Evolutionary conservation across 1,139 yeast genomes (phyloP).

Genomic region (Groenewaldozyma auringiensis): DNA sequence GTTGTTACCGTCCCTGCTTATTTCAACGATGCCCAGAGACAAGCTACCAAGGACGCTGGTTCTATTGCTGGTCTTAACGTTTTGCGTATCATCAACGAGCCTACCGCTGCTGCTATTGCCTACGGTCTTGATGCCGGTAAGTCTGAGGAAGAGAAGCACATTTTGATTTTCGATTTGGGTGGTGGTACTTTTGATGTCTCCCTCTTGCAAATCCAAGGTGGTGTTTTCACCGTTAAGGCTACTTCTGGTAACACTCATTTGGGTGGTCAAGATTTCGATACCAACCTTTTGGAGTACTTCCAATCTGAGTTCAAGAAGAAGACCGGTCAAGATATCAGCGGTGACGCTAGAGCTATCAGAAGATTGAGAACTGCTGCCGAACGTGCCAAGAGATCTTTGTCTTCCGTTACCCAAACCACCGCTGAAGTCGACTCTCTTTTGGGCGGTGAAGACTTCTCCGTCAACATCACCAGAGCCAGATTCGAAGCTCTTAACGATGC

Average conservation of each 20-base stretch:
- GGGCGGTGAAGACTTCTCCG: conserved; percentile 76
- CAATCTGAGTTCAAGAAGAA: conserved; percentile 80
- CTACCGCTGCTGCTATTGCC: conserved; percentile 98
- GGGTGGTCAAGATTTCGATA: conserved; percentile 95
- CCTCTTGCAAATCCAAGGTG: conserved; percentile 83
- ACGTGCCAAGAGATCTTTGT: conserved; percentile 85
- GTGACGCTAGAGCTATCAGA: conserved; percentile 76
- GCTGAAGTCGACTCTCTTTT: conserved; percentile 77
- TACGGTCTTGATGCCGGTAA: conserved; percentile 95
- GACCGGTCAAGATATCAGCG: conserved; percentile 65
- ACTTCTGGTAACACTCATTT: conserved; percentile 98
- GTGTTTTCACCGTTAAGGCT: conserved; percentile 94
- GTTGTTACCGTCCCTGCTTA: conserved; percentile 98
- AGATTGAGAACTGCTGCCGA: conserved; percentile 89
- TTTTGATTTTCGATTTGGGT: conserved; percentile 89
- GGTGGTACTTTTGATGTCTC: conserved; percentile 99
- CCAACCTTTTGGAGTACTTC: conserved; percentile 71
- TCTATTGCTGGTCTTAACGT: conserved; percentile 95
- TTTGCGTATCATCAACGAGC: conserved; percentile 95
- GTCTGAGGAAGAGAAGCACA: conserved; percentile 72
- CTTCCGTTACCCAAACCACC: conserved; percentile 80
- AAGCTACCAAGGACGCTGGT: conserved; percentile 98
- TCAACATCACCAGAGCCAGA: conserved; percentile 83
- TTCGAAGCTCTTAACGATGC: conserved; percentile 83
- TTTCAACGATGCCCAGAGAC: conserved; percentile 97